phyloP scores from a whole-genome alignment of 805 yeast species.

The Wickerhamomyces rabaulensis region DNA sequence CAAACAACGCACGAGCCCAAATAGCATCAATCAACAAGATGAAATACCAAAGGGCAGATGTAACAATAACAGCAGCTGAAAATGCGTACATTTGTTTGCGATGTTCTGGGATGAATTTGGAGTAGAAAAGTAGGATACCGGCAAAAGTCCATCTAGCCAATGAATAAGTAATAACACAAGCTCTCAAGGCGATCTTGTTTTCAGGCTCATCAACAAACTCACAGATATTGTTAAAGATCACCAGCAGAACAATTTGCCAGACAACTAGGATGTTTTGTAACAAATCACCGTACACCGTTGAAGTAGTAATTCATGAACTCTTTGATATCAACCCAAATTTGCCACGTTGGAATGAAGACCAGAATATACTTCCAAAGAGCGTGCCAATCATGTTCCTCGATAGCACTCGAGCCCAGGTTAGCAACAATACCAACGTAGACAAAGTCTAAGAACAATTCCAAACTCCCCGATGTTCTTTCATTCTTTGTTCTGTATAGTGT shows the following conservation, averaged over 20 bases:
- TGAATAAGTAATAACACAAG: constrained; percentile 34
- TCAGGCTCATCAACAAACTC: constrained; percentile 30
- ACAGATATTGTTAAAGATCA: constrained; percentile 48
- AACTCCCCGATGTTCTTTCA: constrained; percentile 46
- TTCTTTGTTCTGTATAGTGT: constrained; percentile 48
- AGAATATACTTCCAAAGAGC: constrained; percentile 43
- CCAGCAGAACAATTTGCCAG: constrained; percentile 47
- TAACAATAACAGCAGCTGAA: constrained; percentile 26
- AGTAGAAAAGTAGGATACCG: constrained; percentile 28
- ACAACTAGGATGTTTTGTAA: constrained; percentile 46
- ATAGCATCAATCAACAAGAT: constrained; percentile 41
- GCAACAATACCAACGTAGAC: constrained; percentile 61
- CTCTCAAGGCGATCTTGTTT: constrained; percentile 31
- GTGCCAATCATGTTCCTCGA: constrained; percentile 43
- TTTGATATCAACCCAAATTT: constrained; percentile 59
- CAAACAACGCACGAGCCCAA: constrained; percentile 41
- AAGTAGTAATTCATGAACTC: constrained; percentile 61
- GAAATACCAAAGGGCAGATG: constrained; percentile 42
- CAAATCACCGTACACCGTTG: constrained; percentile 57
- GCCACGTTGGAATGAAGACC: constrained; percentile 55
- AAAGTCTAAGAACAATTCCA: constrained; percentile 58
- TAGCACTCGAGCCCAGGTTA: constrained; percentile 49
- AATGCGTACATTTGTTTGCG: constrained; percentile 43
- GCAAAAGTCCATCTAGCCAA: constrained; percentile 34
- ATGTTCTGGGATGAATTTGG: constrained; percentile 43